Base-by-base conservation (phyloP, 192 early-diverging fungal species). In the Podila minutissima region DNA sequence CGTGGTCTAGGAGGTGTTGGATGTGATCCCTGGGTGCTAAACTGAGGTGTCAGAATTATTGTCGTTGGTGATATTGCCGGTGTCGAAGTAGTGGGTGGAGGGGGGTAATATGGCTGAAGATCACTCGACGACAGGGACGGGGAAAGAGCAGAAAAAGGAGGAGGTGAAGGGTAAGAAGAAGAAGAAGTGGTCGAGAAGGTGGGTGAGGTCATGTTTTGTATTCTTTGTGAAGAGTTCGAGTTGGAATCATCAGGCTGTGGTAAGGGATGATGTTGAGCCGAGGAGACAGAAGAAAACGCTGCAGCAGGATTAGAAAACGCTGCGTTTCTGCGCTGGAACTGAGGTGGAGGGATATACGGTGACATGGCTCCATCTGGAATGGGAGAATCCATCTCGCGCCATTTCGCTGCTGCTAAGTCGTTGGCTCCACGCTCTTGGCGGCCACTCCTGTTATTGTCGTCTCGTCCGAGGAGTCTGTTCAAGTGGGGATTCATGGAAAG, bases 61-160 rank as follows among this genome's bases (percentile, higher is more conserved):
- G 15, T 48, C 38, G 64, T 20, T 22, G 65, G 57, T n/a, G 61
- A 63, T 3, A n/a, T 13, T 11, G 22, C 17, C 41, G 58, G 32
- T 31, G 35, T 59, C 50, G 55, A 59, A 2, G 31, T 6, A 8
- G 65, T 29, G 19, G 63, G 41, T 8, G 75, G 75, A 33, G 75
- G 75, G 17, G 75, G 75, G 46, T 57, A 66, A 57, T 79, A 79
- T 9, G 75, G 66, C 29, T 72, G 75, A 35, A 72, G 64, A 20
- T 68, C 28, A 12, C 19, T 37, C 17, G 66, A 64, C 0, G 60
- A 67, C 60, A n/a, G 63, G 13, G 70, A 49, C 15, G 69, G 19
- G 19, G 69, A 59, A 26, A 22, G 61, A 49, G 35, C 61, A 29
- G 46, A 48, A 20, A 63, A 62, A 12, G 69, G n/a, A 48, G 68